A percentile compares a stretch with the other conserved stretches of the same genome.
Conservation (phyloP, 352 stramenopile genomes). For the Pythium periplocum region DNA sequence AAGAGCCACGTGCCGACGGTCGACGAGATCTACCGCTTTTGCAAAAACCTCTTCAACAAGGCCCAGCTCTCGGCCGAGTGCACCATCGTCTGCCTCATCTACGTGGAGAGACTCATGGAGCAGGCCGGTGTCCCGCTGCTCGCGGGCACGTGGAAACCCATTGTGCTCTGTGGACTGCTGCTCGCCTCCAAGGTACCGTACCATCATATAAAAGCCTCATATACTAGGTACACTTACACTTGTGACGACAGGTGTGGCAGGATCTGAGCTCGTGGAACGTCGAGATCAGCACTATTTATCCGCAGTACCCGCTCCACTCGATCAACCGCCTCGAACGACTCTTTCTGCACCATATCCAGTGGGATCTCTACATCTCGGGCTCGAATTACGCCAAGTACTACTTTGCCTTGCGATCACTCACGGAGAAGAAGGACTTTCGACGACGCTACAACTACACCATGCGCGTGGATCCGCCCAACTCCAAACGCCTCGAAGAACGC, state of each 20-base stretch:
- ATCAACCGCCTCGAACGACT: slow-evolving; percentile 97
- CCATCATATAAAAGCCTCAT: too few species aligned
- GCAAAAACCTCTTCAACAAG: slow-evolving; percentile 95
- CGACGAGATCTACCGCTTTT: slow-evolving; percentile 91
- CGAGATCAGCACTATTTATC: slow-evolving; percentile 97
- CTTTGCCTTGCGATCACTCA: slow-evolving; percentile 94
- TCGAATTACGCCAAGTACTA: slow-evolving; percentile 98
- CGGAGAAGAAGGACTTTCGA: slow-evolving; percentile 89
- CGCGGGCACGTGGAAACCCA: slow-evolving; percentile 95
- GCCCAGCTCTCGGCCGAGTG: slow-evolving; percentile 97
- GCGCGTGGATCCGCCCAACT: slow-evolving; percentile 82
- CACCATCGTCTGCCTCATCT: slow-evolving; percentile 98
- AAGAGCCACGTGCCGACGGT: slow-evolving; percentile 84
- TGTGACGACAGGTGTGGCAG: slow-evolving; percentile 88
- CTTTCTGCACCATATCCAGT: slow-evolving; percentile 97
- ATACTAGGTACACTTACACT: too few species aligned
- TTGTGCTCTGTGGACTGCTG: slow-evolving; percentile 96
- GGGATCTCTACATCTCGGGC: slow-evolving; percentile 97
- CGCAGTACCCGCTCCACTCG: slow-evolving; percentile 95
- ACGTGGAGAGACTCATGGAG: slow-evolving; percentile 99
- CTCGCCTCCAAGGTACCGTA: slow-evolving; percentile 94
- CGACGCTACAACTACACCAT: slow-evolving; percentile 89
- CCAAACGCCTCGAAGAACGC: slow-evolving; percentile 79
- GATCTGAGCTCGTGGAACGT: slow-evolving; percentile 98
- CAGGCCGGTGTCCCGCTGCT: slow-evolving; percentile 93